A percentile compares a stretch with the other conserved stretches of the same genome.
phyloP scores from a whole-genome alignment of 345 rosid species.

The Eucalyptus coolabah region DNA sequence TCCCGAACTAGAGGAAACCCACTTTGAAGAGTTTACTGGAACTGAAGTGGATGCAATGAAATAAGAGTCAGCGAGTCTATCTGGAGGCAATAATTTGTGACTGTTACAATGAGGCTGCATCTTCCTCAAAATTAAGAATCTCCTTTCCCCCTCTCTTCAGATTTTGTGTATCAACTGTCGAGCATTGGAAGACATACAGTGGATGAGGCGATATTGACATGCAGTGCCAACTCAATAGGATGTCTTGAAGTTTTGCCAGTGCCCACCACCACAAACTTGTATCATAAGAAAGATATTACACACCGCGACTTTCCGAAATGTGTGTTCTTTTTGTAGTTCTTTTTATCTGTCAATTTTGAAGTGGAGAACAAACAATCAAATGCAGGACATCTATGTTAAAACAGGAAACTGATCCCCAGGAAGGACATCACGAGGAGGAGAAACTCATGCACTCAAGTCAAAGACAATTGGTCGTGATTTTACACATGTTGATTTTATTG shows the following conservation, averaged over 20 bases:
- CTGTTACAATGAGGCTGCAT: background rate
- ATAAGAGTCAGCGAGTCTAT: background rate
- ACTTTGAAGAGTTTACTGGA: background rate
- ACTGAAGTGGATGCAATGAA: background rate
- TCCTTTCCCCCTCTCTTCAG: background rate
- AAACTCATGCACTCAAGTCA: background rate
- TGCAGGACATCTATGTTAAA: background rate
- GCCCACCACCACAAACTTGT: background rate
- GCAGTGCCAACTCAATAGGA: background rate
- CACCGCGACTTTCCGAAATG: background rate
- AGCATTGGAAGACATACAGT: background rate
- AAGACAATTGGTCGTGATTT: background rate
- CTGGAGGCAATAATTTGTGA: background rate
- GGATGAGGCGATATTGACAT: fast-evolving
- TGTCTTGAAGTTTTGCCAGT: background rate
- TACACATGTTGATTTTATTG: background rate
- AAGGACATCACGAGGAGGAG: background rate
- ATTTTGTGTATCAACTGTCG: background rate
- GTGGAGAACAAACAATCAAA: background rate
- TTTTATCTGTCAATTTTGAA: background rate
- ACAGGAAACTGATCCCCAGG: background rate
- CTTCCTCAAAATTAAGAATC: background rate
- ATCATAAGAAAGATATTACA: background rate
- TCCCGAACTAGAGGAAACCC: background rate
- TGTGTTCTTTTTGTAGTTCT: background rate